Evolutionary conservation across 2,329 filamentous ascomycete genomes (phyloP).

Genomic region (Trichoderma atroviride): DNA sequence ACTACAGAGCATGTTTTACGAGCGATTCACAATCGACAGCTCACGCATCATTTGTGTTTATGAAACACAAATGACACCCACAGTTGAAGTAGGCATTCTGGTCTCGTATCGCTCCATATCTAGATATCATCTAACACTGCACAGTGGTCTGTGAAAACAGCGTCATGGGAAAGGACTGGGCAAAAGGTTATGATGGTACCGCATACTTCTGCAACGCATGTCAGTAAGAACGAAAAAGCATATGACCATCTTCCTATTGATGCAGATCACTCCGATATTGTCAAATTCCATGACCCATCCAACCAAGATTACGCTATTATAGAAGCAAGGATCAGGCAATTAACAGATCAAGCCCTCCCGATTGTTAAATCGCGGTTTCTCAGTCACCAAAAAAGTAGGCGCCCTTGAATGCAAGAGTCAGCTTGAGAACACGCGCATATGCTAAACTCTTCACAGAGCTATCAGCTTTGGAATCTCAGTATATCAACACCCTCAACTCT

Average conservation of each 20-base stretch:
- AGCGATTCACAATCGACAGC: conserved; percentile 25
- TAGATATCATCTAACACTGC: not conserved
- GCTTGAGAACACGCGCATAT: not conserved
- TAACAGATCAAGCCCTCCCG: not conserved
- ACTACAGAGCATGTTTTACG: conserved; percentile 31
- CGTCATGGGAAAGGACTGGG: conserved; percentile 29
- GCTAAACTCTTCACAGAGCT: not conserved
- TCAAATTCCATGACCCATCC: conserved; percentile 30
- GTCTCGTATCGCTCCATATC: not conserved
- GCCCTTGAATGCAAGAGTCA: not conserved
- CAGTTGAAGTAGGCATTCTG: conserved; percentile 27
- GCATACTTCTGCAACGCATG: conserved; percentile 32
- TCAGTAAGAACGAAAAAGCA: conserved; percentile 28
- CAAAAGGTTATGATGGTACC: conserved; percentile 31
- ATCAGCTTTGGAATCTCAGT: not conserved
- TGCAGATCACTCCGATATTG: conserved; percentile 33
- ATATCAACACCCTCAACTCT: not conserved
- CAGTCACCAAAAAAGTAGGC: not conserved
- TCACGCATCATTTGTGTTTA: conserved; percentile 32
- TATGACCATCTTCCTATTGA: conserved; percentile 32
- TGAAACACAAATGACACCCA: conserved; percentile 29
- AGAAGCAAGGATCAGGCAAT: not conserved
- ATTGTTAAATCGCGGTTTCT: not conserved
- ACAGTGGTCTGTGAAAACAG: conserved; percentile 21
- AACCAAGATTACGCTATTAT: not conserved